phyloP scores from a whole-genome alignment of 2,329 filamentous ascomycete genomes.

The Ceratocystis cubensis region DNA sequence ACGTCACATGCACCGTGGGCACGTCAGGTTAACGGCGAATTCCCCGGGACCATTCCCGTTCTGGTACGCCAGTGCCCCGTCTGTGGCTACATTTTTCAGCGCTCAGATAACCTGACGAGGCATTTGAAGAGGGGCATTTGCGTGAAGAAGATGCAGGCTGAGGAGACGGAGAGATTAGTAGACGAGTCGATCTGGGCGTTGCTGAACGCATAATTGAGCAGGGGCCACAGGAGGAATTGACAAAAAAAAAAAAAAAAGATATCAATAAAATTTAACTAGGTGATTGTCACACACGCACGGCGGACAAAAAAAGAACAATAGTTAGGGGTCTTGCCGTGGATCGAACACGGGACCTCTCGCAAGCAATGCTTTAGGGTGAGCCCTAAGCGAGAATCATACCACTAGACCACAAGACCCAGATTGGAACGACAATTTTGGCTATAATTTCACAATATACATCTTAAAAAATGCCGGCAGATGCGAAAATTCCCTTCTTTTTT shows the following conservation, averaged over 20 bases:
- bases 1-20: slow-evolving; percentile 1
- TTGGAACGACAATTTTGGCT: accelerated
- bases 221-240: not conserved
- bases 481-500: too few species aligned
- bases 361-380: slow-evolving; percentile 27
- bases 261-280: not conserved
- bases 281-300: not conserved
- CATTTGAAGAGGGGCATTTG: not conserved
- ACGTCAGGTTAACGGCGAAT: not conserved
- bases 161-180: not conserved
- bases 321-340: slow-evolving; percentile 22
- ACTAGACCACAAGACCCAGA: slow-evolving; percentile 46
- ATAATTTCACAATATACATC: not conserved
- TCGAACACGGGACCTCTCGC: slow-evolving; percentile 25
- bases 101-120: not conserved
- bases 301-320: not conserved
- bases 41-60: not conserved
- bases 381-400: slow-evolving; percentile 63
- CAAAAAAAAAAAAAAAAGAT: not conserved
- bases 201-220: not conserved
- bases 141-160: not conserved
- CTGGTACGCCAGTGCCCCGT: not conserved
- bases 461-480: too few species aligned
- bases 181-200: not conserved
- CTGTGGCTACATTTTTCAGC: not conserved